phyloP scores from a whole-genome alignment of 2,329 filamentous ascomycete species.

The Coleophoma eucalyptorum region DNA sequence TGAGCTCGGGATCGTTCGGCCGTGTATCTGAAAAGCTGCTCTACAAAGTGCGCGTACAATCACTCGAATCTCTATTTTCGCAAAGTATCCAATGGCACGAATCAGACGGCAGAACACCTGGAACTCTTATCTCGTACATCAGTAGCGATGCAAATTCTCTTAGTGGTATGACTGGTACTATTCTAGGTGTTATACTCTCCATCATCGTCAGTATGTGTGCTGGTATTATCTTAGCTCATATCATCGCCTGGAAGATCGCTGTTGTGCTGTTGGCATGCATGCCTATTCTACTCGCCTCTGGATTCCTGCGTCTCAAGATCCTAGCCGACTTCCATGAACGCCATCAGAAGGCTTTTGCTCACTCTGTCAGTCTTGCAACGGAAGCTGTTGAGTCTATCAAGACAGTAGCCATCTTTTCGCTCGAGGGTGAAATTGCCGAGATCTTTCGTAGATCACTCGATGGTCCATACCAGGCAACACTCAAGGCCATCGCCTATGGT shows the following conservation, averaged over 20 bases:
- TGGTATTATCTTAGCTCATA: slow-evolving; percentile 64
- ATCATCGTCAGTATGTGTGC: slow-evolving; percentile 65
- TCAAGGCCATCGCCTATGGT: slow-evolving; percentile 41
- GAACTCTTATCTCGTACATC: slow-evolving; percentile 61
- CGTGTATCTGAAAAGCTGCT: slow-evolving; percentile 60
- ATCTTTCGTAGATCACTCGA: slow-evolving; percentile 51
- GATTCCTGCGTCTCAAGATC: slow-evolving; percentile 63
- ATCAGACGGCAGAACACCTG: slow-evolving; percentile 58
- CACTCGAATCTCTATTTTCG: slow-evolving; percentile 59
- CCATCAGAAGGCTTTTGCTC: slow-evolving; percentile 61
- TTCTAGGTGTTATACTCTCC: slow-evolving; percentile 65
- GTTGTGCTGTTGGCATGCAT: slow-evolving; percentile 66
- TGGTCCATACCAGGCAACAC: slow-evolving; percentile 50
- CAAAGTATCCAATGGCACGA: slow-evolving; percentile 72
- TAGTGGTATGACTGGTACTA: slow-evolving; percentile 65
- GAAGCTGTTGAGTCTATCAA: slow-evolving; percentile 64
- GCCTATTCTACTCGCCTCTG: slow-evolving; percentile 64
- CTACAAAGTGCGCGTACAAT: slow-evolving; percentile 58
- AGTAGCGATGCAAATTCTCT: slow-evolving; percentile 66
- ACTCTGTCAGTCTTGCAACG: slow-evolving; percentile 59
- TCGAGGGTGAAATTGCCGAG: slow-evolving; percentile 48
- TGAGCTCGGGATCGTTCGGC: slow-evolving; percentile 50
- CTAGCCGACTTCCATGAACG: slow-evolving; percentile 59
- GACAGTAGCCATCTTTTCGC: slow-evolving; percentile 53
- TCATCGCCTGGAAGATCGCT: slow-evolving; percentile 73